Percentiles rank a stretch among this genome's conserved stretches.
Evolutionary conservation across 1,284 basidiomycete genomes (phyloP).

Genomic region (Ceratobasidium sp.): DNA sequence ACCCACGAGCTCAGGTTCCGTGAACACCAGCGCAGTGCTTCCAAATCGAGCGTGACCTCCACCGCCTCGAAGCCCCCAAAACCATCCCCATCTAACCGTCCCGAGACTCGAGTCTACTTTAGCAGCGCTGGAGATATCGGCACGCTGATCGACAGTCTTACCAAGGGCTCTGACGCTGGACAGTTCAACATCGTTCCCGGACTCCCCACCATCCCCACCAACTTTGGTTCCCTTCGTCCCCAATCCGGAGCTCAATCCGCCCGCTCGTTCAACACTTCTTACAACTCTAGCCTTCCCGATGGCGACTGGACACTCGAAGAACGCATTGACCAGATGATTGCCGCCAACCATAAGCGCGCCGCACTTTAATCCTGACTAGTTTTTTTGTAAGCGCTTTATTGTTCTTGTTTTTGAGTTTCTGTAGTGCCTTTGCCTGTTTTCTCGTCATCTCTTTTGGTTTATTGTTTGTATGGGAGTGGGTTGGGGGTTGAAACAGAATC

Average conservation of each 20-base stretch:
- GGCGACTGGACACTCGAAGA: conserved; percentile 63
- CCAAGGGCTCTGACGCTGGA: conserved; percentile 76
- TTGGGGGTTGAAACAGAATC: not conserved
- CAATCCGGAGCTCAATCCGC: conserved; percentile 27
- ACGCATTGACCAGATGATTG: conserved; percentile 74
- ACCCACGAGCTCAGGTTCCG: conserved; percentile 62
- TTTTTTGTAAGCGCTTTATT: conserved; percentile 47
- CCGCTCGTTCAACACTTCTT: conserved; percentile 49
- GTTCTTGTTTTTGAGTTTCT: conserved; percentile 38
- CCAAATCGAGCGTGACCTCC: conserved; percentile 64
- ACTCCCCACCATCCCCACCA: not conserved
- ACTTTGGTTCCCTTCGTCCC: conserved; percentile 12
- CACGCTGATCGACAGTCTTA: conserved; percentile 77
- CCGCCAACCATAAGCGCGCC: conserved; percentile 43
- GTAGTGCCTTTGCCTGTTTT: conserved; percentile 39
- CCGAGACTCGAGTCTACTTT: conserved; percentile 62
- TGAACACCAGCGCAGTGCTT: conserved; percentile 69
- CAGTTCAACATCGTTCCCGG: conserved; percentile 66
- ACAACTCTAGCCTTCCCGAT: conserved; percentile 50
- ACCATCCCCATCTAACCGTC: conserved; percentile 4
- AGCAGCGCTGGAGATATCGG: conserved; percentile 77
- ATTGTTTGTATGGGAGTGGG: not conserved
- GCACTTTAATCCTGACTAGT: conserved; percentile 50
- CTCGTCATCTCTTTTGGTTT: conserved; percentile 4
- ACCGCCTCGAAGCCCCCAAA: conserved; percentile 21